Conservation (phyloP, 768 basidiomycete species). For the Phanerodontia chrysosporium region DNA sequence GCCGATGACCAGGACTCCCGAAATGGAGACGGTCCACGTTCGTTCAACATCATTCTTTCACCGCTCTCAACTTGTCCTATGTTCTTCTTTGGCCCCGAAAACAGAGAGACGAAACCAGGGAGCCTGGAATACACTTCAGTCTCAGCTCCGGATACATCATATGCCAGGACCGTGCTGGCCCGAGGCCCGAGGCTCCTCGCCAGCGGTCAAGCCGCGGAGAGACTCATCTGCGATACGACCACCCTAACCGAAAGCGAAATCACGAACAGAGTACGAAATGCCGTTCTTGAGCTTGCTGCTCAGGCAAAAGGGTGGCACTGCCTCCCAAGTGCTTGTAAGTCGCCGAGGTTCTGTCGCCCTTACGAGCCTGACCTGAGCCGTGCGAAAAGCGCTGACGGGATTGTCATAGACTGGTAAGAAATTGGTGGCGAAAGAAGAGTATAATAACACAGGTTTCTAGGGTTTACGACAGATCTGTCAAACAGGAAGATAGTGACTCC, state of each 20-base stretch:
- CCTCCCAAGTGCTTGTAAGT: constrained; percentile 2
- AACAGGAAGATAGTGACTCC: background rate
- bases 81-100: too few relatives aligned
- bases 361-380: background rate
- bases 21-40: background rate
- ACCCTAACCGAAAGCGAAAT: background rate
- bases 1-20: background rate
- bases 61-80: too few relatives aligned
- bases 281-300: background rate
- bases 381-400: background rate
- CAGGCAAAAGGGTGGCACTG: too few relatives aligned
- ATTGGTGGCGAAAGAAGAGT: too few relatives aligned
- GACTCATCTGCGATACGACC: background rate
- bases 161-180: too few relatives aligned
- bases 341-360: background rate
- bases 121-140: too few relatives aligned
- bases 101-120: too few relatives aligned
- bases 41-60: background rate
- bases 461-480: background rate
- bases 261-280: background rate
- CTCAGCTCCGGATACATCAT: too few relatives aligned
- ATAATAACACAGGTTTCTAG: background rate
- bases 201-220: too few relatives aligned
- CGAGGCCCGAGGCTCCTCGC: too few relatives aligned
- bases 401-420: constrained; percentile 8